Evolutionary conservation across 768 basidiomycete genomes (phyloP), one percentile per base, ranked within the genome.

Genomic region (Auricularia sp.): DNA sequence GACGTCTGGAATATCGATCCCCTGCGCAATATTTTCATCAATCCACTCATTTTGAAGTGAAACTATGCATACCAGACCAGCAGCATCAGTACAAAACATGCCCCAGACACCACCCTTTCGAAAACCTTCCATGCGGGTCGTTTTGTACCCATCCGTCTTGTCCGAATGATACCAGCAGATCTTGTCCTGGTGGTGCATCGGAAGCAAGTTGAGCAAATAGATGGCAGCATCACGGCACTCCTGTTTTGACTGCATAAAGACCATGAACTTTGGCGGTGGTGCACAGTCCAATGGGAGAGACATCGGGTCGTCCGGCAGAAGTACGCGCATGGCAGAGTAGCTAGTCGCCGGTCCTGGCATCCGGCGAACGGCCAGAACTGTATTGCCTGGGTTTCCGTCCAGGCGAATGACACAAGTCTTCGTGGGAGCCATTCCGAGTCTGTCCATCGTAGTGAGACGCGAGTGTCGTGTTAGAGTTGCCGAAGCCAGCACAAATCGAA

Each of bases 31-130:
- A n/a, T n/a, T n/a, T n/a, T n/a, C n/a, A n/a, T n/a, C n/a, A n/a
- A n/a, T n/a, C n/a, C n/a, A n/a, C n/a, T n/a, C n/a, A n/a, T n/a
- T n/a, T n/a, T n/a, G n/a, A n/a, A n/a, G n/a, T n/a, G n/a, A n/a
- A n/a, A n/a, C n/a, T n/a, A n/a, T 29, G 70, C 72, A 61, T 66
- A 77, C 74, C 76, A 78, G 75, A 34, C 77, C 75, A 67, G 76
- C 77, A 33, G 75, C 69, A 47, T 75, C 75, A 0, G 72, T 77
- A 3, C 54, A 69, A 56, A 62, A 73, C 13, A 75, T 56, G 3
- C 75, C 77, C 67, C 67, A 76, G 13, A 65, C 61, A 6, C 70
- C 64, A 3, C 68, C 68, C 10, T 35, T 35, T 33, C 63, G 39
- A 13, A 75, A 64, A 3, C 47, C 58, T 18, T 68, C 63, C 47